These are phyloP conservation scores for Amanita pallidorosea DNA, from an alignment of 768 basidiomycete species.

Conservation along the genomic window DNA sequence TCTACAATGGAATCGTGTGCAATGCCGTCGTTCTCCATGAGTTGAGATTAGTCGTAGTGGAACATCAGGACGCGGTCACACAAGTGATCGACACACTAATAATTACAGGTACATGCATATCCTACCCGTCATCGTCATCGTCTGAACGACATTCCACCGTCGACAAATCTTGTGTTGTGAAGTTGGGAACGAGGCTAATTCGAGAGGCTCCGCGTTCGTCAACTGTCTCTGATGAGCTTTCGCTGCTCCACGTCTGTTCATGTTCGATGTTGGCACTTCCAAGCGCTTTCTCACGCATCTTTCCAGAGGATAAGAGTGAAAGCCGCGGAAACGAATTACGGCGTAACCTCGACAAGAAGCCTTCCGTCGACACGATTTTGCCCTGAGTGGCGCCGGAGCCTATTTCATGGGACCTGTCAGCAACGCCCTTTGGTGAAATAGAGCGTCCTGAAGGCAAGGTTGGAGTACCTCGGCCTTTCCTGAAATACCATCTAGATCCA, in stretches of 20 bases:
- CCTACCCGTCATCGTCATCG: neutral
- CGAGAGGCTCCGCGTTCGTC: constrained; percentile 1
- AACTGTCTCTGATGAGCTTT: constrained; percentile 39
- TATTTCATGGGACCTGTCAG: neutral
- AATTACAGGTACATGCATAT: neutral
- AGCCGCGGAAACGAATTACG: constrained; percentile 35
- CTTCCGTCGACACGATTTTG: constrained; percentile 12
- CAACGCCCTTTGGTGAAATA: neutral
- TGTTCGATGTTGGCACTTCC: constrained; percentile 17
- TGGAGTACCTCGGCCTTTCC: constrained; percentile 30
- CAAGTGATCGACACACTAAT: neutral
- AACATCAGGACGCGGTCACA: neutral
- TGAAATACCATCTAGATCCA: constrained; percentile 45
- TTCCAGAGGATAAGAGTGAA: constrained; percentile 20
- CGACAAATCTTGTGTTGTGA: neutral
- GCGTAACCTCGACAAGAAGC: constrained; percentile 32
- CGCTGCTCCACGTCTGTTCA: constrained; percentile 44
- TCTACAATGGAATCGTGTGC: constrained; percentile 25
- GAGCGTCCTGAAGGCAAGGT: constrained; percentile 12
- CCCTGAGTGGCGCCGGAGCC: constrained; percentile 5
- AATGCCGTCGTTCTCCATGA: constrained; percentile 6
- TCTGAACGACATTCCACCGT: neutral
- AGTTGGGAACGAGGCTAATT: neutral
- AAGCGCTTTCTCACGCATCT: constrained; percentile 11
- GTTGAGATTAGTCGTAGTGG: neutral